Percentiles rank a stretch among this genome's conserved stretches.
Conservation (phyloP, 2,329 filamentous ascomycete genomes). For the Pyricularia grisea region DNA sequence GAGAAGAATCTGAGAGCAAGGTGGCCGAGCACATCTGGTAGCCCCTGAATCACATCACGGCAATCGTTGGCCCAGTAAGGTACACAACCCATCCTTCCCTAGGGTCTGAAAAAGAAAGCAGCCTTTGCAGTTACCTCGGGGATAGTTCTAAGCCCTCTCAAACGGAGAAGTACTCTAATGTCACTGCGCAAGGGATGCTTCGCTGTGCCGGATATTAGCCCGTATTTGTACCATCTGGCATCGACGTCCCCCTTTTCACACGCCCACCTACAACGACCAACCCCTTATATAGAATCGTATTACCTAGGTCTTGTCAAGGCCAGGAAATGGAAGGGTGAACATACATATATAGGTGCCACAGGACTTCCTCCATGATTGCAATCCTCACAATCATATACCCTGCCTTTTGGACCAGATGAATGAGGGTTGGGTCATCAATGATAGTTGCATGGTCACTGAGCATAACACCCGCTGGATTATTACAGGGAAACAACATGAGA, state of each 20-base stretch:
- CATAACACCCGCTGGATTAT: not conserved
- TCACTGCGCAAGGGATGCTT: not conserved
- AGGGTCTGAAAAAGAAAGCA: no score
- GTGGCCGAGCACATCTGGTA: not conserved
- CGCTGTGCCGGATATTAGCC: not conserved
- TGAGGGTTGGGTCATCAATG: not conserved
- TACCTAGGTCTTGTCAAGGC: not conserved
- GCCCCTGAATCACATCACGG: not conserved
- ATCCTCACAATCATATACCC: not conserved
- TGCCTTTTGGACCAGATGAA: not conserved
- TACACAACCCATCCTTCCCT: not conserved
- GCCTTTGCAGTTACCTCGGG: no score
- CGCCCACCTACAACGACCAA: not conserved
- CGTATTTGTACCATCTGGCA: not conserved
- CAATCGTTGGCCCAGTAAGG: not conserved
- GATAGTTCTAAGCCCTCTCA: no score
- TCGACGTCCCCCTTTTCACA: not conserved
- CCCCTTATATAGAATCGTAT: not conserved
- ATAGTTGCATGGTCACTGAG: not conserved
- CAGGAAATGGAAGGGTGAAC: not conserved
- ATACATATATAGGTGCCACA: not conserved
- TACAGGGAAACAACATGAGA: not conserved
- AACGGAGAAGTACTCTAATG: not conserved
- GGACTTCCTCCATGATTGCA: not conserved
- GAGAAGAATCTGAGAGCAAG: not conserved